Evolutionary conservation across 2,329 filamentous ascomycete species (phyloP), one percentile per base, ranked within the genome.

Genomic region (Aphanoascus verrucosus): DNA sequence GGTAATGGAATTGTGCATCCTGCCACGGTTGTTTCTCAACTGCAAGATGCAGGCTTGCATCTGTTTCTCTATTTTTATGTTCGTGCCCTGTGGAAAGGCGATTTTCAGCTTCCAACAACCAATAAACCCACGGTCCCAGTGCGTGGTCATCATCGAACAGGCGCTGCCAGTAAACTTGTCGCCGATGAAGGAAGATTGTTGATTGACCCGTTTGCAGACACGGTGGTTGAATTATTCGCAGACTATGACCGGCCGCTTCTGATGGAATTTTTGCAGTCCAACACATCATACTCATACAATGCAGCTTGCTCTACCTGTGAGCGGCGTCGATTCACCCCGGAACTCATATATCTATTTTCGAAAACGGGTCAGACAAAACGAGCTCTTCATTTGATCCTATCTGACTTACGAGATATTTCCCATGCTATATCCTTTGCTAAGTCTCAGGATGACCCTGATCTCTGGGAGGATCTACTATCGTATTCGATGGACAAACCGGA

Each of bases 401-500:
- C 94, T 62, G 84, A 88, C n/a, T 78, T 98, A 4, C 83, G 84
- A 55, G 88, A 98, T 65, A 90, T 97, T 48, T 85, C 84, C 48
- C 89, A 93, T 60, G 93, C 93, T 7, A 98, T 98, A 60, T 80
- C 85, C 1, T 98, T 98, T 63, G 90, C 89, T 52, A 96, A 96
- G 67, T 85, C 90, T 57, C 89, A 97, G 65, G 84, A 93, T 58
- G 90, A 96, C 62, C 83, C 84, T 0, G 90, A 96, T 61, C 77
- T 98, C 0, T 98, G 93, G 93, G 86, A 95, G 59, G 90, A 97
- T 63, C 77, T 98, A 6, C 79, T 98, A 5, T 83, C 91, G 61
- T 97, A 97, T 68, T 91, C 86, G 56, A 97, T 98, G 93, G 89
- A 96, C 71, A 95, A 96, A 65, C 93, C 93, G 0, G 82, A 82